Conservation (phyloP, 805 yeast species). For the Wickerhamomyces kurtzmanii region DNA sequence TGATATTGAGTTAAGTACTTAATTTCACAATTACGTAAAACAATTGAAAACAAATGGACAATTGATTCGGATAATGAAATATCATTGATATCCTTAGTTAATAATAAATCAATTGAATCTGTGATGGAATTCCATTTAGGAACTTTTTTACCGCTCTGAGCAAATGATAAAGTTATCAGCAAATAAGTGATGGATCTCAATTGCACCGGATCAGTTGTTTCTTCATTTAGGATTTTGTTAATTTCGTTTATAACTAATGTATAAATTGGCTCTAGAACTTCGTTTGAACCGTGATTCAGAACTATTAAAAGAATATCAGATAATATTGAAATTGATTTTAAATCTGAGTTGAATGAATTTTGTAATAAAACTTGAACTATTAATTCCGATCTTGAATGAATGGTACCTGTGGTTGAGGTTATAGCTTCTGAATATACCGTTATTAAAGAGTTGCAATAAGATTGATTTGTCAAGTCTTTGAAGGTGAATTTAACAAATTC, state of each 20-base stretch:
- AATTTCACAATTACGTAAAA: constrained; percentile 47
- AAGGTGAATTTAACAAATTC: constrained; percentile 35
- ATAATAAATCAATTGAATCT: constrained; percentile 15
- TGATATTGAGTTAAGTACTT: constrained; percentile 37
- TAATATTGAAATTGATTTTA: constrained; percentile 30
- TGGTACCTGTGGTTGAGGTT: constrained; percentile 56
- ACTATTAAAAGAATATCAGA: constrained; percentile 49
- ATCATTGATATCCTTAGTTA: no score
- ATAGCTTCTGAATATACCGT: constrained; percentile 65
- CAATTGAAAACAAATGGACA: constrained; percentile 35
- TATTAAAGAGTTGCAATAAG: constrained; percentile 49
- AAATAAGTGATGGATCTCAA: constrained; percentile 27
- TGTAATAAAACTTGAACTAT: constrained; percentile 37
- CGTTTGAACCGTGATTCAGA: constrained; percentile 40
- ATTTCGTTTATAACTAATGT: constrained; percentile 17
- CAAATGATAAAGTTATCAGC: constrained; percentile 41
- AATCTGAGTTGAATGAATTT: constrained; percentile 11
- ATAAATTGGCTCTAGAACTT: constrained; percentile 37
- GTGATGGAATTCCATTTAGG: constrained; percentile 34
- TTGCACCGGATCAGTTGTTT: constrained; percentile 5
- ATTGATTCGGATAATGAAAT: constrained; percentile 18
- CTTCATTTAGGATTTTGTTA: constrained; percentile 5
- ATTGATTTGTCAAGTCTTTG: constrained; percentile 21
- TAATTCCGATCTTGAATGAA: constrained; percentile 61
- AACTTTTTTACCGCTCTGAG: constrained; percentile 63